Base-by-base conservation (phyloP, 495 filamentous ascomycete species). In the Hypoxylon lenormandii region DNA sequence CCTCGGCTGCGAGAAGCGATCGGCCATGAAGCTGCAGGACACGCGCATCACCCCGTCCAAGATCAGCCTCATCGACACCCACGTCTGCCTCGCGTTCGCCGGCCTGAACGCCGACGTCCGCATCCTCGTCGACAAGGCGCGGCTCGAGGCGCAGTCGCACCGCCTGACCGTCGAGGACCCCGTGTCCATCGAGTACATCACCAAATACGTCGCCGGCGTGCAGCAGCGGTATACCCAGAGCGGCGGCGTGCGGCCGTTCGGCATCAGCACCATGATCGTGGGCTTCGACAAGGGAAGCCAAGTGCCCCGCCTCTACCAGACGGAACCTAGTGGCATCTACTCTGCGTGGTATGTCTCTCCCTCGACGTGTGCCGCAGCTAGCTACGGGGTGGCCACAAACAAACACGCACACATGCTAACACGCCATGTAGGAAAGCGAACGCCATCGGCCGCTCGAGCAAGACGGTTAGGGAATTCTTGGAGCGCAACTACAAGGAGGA, bases 141-240 rank as follows among this genome's bases (percentile, higher is more conserved):
- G 96, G 64, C 80, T 98, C 80, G 95, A 98, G 78, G 95, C 95
- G 57, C 95, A 98, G 82, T 96, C 92, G 54, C 95, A 98, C 83
- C 91, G 95, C 48, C 84, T 98, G 72, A 98, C 95, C n/a, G 93
- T 98, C 50, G 95, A 98, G 79, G 95, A 98, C 79, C 94, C 95
- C 56, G 92, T 96, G 59, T 93, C 90, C 38, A 96, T 98, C 77
- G 95, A 98, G 82, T 98, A 98, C 83, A 97, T 98, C 75, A 97
- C 95, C 58, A 98, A 98, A 82, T 96, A 97, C 78, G 90, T 98
- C 57, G 95, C 95, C 42, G 91, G 94, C 42, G 96, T 98, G 67
- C 95, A 98, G 83, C 95, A 98, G 84, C 86, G 92, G 76, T 98
- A 98, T 82, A 98, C 95, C 46, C 95, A 98, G 83, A 95, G 91